Evolutionary conservation across 2,329 filamentous ascomycete species (phyloP).

Genomic region (Aulographum hederae): DNA sequence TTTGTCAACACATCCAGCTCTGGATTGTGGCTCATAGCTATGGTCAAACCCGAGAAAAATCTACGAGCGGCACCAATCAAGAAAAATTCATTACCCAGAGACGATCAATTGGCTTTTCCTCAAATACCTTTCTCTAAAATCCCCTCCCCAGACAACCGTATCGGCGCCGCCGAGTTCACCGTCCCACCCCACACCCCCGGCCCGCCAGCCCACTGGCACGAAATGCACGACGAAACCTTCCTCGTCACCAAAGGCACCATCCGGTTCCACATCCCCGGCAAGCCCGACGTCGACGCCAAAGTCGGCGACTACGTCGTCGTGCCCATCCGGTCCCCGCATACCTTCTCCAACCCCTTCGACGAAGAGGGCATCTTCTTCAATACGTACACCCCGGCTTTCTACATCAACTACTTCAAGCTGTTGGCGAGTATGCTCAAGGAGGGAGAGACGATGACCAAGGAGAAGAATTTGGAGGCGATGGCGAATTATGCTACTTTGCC

Average conservation of each 20-base stretch:
- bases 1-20: too few relatives aligned
- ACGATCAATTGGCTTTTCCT: background rate
- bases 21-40: too few relatives aligned
- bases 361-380: slow-evolving; percentile 37
- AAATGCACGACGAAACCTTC: slow-evolving; percentile 35
- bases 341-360: slow-evolving; percentile 36
- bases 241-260: slow-evolving; percentile 32
- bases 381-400: slow-evolving; percentile 37
- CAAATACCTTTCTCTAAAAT: too few relatives aligned
- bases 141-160: slow-evolving; percentile 23
- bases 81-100: too few relatives aligned
- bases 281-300: slow-evolving; percentile 26
- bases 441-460: slow-evolving; percentile 27
- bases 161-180: slow-evolving; percentile 29
- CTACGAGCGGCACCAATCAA: too few relatives aligned
- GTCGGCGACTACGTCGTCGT: slow-evolving; percentile 37
- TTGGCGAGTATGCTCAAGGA: slow-evolving; percentile 25
- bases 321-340: slow-evolving; percentile 35
- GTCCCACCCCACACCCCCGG: slow-evolving; percentile 27
- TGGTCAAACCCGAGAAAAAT: too few relatives aligned
- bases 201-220: slow-evolving; percentile 33
- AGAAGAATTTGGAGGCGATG: slow-evolving; percentile 31
- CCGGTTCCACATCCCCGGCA: slow-evolving; percentile 30
- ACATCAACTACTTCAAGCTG: slow-evolving; percentile 39
- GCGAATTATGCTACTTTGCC: slow-evolving; percentile 31